Conservation (phyloP, 164 flowering plant genomes). For the Stephania japonica region DNA sequence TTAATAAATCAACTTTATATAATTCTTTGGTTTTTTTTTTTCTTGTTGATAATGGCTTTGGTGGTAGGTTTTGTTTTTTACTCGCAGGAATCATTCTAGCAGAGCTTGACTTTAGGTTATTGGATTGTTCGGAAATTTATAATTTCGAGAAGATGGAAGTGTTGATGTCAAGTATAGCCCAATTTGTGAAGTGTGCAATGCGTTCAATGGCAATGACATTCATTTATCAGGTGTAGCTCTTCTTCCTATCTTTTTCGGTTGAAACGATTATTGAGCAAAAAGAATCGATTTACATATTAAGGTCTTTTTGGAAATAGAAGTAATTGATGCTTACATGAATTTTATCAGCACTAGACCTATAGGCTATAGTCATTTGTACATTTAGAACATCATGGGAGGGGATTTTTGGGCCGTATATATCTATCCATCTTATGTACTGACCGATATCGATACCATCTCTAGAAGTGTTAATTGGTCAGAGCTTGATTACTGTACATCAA, state of each 20-base stretch:
- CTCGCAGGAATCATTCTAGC: conserved; percentile 51
- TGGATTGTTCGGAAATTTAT: conserved; percentile 84
- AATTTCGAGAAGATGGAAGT: conserved; percentile 74
- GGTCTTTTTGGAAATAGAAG: background rate
- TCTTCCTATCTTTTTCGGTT: background rate
- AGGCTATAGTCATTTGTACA: background rate
- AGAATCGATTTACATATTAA: background rate
- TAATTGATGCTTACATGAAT: background rate
- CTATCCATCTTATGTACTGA: background rate
- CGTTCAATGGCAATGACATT: conserved; percentile 52
- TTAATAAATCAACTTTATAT: no score
- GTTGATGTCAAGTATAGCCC: conserved; percentile 77
- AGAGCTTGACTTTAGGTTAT: conserved; percentile 84
- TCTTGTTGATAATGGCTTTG: background rate
- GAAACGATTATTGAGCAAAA: no score
- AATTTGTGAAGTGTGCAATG: conserved; percentile 90
- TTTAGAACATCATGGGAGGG: background rate
- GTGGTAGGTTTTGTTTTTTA: conserved; percentile 54
- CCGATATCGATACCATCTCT: background rate
- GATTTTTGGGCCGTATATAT: background rate
- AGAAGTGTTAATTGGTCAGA: background rate
- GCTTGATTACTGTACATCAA: background rate
- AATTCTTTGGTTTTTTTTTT: conserved; percentile 1
- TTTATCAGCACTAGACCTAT: background rate
- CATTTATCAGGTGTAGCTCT: conserved; percentile 46